Percentiles rank a stretch among this genome's conserved stretches.
These are phyloP conservation scores for Sporisorium graminicola DNA, from an alignment of 1,284 basidiomycete species.

Conservation along the genomic window DNA sequence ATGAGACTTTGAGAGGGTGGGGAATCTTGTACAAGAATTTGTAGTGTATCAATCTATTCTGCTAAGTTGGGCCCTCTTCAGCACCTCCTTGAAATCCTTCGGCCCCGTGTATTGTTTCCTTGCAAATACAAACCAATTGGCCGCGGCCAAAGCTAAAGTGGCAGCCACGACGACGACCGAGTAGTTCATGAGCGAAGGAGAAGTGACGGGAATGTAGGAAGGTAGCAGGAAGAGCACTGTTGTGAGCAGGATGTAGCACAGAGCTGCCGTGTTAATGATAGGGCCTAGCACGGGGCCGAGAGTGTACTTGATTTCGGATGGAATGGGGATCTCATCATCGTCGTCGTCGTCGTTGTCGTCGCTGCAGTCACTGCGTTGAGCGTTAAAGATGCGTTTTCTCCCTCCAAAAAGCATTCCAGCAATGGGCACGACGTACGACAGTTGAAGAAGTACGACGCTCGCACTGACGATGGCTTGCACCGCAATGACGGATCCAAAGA, in stretches of 20 bases:
- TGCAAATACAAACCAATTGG: constrained; percentile 44
- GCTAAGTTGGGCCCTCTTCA: constrained; percentile 17
- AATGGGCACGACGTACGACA: constrained; percentile 38
- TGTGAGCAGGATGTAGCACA: constrained; percentile 39
- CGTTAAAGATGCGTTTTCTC: constrained; percentile 22
- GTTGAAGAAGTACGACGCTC: constrained; percentile 38
- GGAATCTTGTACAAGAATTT: neutral
- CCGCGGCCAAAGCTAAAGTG: constrained; percentile 14
- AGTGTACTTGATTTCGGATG: constrained; percentile 33
- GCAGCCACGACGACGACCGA: constrained; percentile 33
- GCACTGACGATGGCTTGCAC: constrained; percentile 35
- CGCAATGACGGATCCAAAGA: constrained; percentile 43
- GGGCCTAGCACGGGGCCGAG: constrained; percentile 34
- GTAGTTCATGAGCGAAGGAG: constrained; percentile 42
- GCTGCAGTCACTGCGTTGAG: neutral
- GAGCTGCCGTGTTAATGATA: constrained; percentile 30
- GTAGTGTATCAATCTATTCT: constrained; percentile 12
- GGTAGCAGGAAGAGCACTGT: constrained; percentile 47
- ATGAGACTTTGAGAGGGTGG: neutral
- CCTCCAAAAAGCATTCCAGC: constrained; percentile 40
- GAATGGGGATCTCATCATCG: constrained; percentile 29
- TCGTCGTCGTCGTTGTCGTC: constrained; percentile 10
- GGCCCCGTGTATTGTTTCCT: constrained; percentile 28
- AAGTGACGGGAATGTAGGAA: constrained; percentile 28
- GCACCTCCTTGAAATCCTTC: constrained; percentile 14